These are phyloP conservation scores for Gossypium schwendimanii DNA, from an alignment of 441 rosid species.

Conservation along the genomic window DNA sequence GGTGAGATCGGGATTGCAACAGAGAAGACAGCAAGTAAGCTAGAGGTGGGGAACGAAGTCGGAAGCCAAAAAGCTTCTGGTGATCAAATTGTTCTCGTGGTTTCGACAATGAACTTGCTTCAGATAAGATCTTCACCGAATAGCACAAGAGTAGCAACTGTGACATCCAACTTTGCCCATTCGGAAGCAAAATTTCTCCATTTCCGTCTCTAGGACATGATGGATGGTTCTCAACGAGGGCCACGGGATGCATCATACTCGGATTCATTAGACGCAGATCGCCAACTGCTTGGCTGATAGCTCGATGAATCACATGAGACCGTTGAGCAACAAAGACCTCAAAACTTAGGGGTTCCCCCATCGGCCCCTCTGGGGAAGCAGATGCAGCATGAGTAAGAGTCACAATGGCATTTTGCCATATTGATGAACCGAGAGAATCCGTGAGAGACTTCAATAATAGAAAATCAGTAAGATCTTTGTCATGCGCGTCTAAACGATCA, in stretches of 20 bases:
- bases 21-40: conserved; percentile 53
- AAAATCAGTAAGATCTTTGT: conserved; percentile 39
- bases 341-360: conserved; percentile 43
- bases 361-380: conserved; percentile 50
- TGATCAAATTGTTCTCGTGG: conserved; percentile 31
- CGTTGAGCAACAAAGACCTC: conserved; percentile 52
- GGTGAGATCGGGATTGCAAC: conserved; percentile 46
- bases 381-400: conserved; percentile 71
- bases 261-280: conserved; percentile 41
- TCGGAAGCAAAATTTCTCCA: conserved; percentile 40
- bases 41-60: conserved; percentile 35
- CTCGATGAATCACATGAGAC: conserved; percentile 47
- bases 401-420: conserved; percentile 63
- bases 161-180: conserved; percentile 53
- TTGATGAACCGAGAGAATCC: conserved; percentile 43
- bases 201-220: conserved; percentile 31
- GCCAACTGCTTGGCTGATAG: conserved; percentile 55
- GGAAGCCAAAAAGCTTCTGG: conserved; percentile 35
- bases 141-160: conserved; percentile 57
- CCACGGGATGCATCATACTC: conserved; percentile 50
- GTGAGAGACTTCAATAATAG: conserved; percentile 45
- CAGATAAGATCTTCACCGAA: conserved; percentile 56
- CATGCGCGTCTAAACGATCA: conserved; percentile 54
- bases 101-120: conserved; percentile 35
- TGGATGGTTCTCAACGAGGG: conserved; percentile 65